Evolutionary conservation across 2,329 filamentous ascomycete genomes (phyloP).

Genomic region (Tolypocladium endophyticum): DNA sequence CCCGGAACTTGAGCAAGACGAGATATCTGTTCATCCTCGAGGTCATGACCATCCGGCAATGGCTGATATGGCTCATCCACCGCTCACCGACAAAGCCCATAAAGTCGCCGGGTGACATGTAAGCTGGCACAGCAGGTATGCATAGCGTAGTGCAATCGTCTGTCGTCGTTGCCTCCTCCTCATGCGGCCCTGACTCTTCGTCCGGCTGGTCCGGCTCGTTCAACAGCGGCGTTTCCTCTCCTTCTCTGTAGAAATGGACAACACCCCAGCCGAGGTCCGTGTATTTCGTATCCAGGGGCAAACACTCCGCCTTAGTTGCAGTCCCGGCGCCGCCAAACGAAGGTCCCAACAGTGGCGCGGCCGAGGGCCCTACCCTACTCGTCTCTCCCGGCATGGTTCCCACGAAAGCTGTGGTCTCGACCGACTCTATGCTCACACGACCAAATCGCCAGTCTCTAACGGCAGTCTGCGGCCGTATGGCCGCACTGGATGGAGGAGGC

Average conservation of each 20-base stretch:
- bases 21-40: slow-evolving; percentile 84
- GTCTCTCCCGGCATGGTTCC: slow-evolving; percentile 22
- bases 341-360: slow-evolving; percentile 42
- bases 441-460: slow-evolving; percentile 72
- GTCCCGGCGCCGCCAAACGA: slow-evolving; percentile 51
- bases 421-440: slow-evolving; percentile 65
- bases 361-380: slow-evolving; percentile 34
- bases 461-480: slow-evolving; percentile 37
- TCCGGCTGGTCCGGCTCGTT: slow-evolving; percentile 11
- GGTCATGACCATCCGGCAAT: slow-evolving; percentile 91
- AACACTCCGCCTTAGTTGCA: slow-evolving; percentile 72
- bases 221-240: slow-evolving; percentile 58
- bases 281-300: slow-evolving; percentile 58
- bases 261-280: slow-evolving; percentile 85
- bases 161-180: slow-evolving; percentile 15
- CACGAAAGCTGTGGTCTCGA: slow-evolving; percentile 47
- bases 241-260: slow-evolving; percentile 86
- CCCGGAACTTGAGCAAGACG: slow-evolving; percentile 88
- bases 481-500: slow-evolving; percentile 30
- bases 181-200: slow-evolving; percentile 16
- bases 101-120: slow-evolving; percentile 84
- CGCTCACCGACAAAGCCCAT: slow-evolving; percentile 83
- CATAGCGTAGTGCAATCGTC: slow-evolving; percentile 79
- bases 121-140: slow-evolving; percentile 88
- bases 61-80: slow-evolving; percentile 76